Base-by-base conservation (phyloP, 495 filamentous ascomycete genomes). In the Aspergillus nanangensis region DNA sequence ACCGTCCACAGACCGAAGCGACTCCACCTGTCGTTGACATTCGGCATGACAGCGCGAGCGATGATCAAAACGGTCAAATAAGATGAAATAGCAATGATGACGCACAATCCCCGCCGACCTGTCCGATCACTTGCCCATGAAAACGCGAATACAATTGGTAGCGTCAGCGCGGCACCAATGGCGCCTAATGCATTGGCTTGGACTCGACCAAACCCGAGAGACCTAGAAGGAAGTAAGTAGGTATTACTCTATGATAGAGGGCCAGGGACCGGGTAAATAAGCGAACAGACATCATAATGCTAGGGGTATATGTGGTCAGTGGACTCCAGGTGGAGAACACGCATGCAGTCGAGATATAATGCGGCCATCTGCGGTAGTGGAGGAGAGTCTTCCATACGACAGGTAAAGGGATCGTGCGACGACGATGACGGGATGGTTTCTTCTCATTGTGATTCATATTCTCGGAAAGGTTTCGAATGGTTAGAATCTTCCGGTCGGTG, bases 271-370 rank as follows among this genome's bases (percentile, higher is more conserved):
- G n/a, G n/a, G n/a, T n/a, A n/a, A n/a, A n/a, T n/a, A n/a, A n/a
- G n/a, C n/a, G n/a, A n/a, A n/a, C n/a, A n/a, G 57, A 52, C 54
- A 63, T 55, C 8, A 70, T 57, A 0, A 71, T 60, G 14, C 51
- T 64, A 1, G 69, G 69, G 1, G 66, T 64, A 43, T 71, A 72
- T 0, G 66, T 66, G 20, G 56, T 60, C 0, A 71, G 44, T 0
- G 68, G 61, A 32, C 61, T 58, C 57, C 60, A 63, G 1, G 69
- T 69, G 1, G 64, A 53, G 22, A 69, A 63, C 1, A 66, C 62
- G 35, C 57, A 61, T 0, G 61, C 56, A 0, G 67, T 69, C 10
- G 60, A 48, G 7, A 71, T 32, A 15, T 70, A 63, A 41, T 72
- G 69, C 8, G 64, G 62, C 56, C 57, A 66, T 39, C 58, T 56